A percentile compares a stretch with the other conserved stretches of the same genome.
Conservation (phyloP, 192 early-diverging fungal genomes). For the Backusella tarrabulga region DNA sequence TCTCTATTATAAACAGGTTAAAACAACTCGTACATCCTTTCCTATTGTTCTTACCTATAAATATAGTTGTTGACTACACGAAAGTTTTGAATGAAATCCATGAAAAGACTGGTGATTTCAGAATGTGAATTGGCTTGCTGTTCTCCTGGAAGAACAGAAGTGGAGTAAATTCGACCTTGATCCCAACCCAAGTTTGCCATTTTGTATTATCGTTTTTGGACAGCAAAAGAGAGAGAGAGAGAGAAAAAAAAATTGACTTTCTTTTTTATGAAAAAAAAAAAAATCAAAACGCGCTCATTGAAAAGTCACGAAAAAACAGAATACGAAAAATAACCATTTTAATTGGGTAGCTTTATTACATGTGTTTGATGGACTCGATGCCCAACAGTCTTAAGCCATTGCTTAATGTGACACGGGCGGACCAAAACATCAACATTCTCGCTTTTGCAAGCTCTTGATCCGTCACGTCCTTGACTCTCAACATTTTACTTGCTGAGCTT, state of each 20-base stretch:
- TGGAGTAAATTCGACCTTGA: slow-evolving; percentile 70
- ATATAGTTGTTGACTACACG: slow-evolving; percentile 81
- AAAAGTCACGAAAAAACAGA: slow-evolving; percentile 6
- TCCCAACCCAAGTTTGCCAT: slow-evolving; percentile 79
- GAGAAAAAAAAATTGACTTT: neutral
- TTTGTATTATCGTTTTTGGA: neutral
- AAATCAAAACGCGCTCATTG: neutral
- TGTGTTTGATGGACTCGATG: slow-evolving; percentile 75
- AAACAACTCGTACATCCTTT: neutral
- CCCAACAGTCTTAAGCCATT: slow-evolving; percentile 81
- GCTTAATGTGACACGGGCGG: slow-evolving; percentile 73
- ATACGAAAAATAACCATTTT: neutral
- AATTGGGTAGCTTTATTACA: slow-evolving; percentile 56
- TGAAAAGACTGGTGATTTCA: slow-evolving; percentile 65
- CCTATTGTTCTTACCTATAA: slow-evolving; percentile 58
- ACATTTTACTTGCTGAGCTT: slow-evolving; percentile 59
- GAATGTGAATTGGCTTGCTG: slow-evolving; percentile 54
- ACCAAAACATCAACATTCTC: slow-evolving; percentile 71
- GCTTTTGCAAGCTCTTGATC: slow-evolving; percentile 69
- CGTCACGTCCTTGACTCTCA: slow-evolving; percentile 64
- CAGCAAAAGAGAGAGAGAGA: neutral
- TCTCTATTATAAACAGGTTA: slow-evolving; percentile 56
- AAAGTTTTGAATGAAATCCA: slow-evolving; percentile 85
- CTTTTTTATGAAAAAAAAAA: neutral
- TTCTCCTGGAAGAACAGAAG: slow-evolving; percentile 63